phyloP scores from a whole-genome alignment of 257 asterid genomes.

The Phtheirospermum japonicum region DNA sequence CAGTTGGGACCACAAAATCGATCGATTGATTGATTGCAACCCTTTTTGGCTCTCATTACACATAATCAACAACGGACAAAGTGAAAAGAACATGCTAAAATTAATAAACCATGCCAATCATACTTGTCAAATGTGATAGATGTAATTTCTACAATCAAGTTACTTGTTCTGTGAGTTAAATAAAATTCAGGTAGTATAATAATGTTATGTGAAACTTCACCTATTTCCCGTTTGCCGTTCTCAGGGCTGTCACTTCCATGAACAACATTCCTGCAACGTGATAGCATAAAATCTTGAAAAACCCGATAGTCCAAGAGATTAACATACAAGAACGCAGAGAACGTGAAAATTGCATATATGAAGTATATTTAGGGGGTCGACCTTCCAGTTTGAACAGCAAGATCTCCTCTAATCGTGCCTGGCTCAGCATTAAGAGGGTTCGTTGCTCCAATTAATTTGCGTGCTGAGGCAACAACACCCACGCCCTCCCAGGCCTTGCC shows the following conservation, averaged over 20 bases:
- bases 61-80: not conserved
- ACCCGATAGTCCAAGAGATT: conserved; percentile 5
- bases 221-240: conserved; percentile 83
- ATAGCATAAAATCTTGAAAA: conserved; percentile 14
- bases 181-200: not conserved
- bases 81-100: conserved; percentile 5
- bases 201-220: conserved; percentile 31
- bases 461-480: conserved; percentile 92
- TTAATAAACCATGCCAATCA: too few relatives aligned
- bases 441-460: conserved; percentile 89
- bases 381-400: conserved; percentile 98
- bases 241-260: conserved; percentile 98
- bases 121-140: too few relatives aligned
- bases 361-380: conserved; percentile 25
- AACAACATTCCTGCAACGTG: conserved; percentile 73
- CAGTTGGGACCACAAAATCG: not conserved
- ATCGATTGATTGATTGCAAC: not conserved
- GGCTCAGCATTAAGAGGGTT: conserved; percentile 96
- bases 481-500: conserved; percentile 91
- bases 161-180: not conserved
- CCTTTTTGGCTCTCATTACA: not conserved
- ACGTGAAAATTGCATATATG: not conserved
- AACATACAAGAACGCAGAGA: not conserved
- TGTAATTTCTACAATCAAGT: not conserved
- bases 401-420: conserved; percentile 96